Evolutionary conservation across 129 eudicot genomes (phyloP).

Genomic region (Pittosporum tobira): DNA sequence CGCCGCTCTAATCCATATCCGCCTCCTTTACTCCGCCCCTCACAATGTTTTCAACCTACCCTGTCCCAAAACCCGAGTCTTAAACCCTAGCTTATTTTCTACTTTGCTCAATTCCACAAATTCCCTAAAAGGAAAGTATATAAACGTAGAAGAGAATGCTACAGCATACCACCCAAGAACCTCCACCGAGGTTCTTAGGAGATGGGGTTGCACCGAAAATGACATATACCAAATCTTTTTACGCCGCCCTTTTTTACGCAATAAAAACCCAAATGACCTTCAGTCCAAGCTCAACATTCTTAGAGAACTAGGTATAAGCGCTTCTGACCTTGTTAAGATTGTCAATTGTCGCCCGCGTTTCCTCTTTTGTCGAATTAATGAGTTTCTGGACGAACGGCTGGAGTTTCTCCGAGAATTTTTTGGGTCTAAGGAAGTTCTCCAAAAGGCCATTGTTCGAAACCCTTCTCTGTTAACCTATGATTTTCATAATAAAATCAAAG

Average conservation of each 20-base stretch:
- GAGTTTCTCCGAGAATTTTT: conserved; percentile 38
- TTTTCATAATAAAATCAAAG: conserved; percentile 36
- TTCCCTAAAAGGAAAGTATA: conserved; percentile 2
- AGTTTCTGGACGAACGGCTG: conserved; percentile 41
- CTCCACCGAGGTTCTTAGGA: conserved; percentile 30
- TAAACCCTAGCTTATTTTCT: not conserved
- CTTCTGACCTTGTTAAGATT: conserved; percentile 44
- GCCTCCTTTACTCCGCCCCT: not conserved
- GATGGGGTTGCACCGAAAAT: conserved; percentile 47
- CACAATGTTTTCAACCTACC: not conserved
- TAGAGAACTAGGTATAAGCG: conserved; percentile 33
- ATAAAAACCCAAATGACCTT: conserved; percentile 27
- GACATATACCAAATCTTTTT: conserved; percentile 37
- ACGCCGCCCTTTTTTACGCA: conserved; percentile 49
- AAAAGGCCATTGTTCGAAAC: conserved; percentile 53
- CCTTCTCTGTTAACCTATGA: conserved; percentile 65
- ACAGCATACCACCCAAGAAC: conserved; percentile 11
- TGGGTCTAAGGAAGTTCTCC: conserved; percentile 43
- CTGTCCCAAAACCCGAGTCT: not conserved
- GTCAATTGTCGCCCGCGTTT: conserved; percentile 64
- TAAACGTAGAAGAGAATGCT: not conserved
- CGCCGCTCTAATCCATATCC: not conserved
- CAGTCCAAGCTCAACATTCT: conserved; percentile 51
- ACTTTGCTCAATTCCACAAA: conserved; percentile 2
- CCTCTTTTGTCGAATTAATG: conserved; percentile 26